Conservation (phyloP, 2,329 filamentous ascomycete genomes). For the Alternaria conjuncta region DNA sequence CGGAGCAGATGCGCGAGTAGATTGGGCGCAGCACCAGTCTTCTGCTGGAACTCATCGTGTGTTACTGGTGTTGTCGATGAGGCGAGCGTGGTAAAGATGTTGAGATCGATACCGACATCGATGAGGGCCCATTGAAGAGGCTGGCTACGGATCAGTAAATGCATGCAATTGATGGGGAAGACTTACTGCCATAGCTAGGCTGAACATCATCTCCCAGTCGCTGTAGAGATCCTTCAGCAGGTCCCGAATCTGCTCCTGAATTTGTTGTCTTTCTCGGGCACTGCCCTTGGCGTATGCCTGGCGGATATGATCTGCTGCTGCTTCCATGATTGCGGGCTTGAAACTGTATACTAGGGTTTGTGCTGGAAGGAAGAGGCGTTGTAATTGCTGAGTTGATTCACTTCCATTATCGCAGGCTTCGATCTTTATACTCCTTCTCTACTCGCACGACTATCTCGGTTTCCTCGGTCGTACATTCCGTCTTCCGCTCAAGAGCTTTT, state of each 20-base stretch:
- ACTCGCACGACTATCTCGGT: too few species aligned
- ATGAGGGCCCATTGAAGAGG: not conserved
- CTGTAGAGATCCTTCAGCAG: constrained; percentile 33
- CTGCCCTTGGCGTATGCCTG: constrained; percentile 22
- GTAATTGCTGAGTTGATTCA: not conserved
- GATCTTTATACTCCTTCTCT: not conserved
- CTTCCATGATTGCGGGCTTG: constrained; percentile 23
- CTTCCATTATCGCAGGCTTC: not conserved
- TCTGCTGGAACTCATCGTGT: constrained; percentile 25
- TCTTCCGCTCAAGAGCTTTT: not conserved
- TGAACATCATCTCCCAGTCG: constrained; percentile 31
- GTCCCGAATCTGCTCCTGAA: constrained; percentile 35
- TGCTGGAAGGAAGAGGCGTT: not conserved
- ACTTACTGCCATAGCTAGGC: constrained; percentile 6
- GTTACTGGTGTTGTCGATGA: constrained; percentile 12
- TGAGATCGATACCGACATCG: not conserved
- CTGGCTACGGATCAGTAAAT: not conserved
- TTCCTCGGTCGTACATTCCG: not conserved
- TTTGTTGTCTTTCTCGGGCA: constrained; percentile 24
- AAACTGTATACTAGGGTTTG: not conserved
- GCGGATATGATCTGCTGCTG: constrained; percentile 27
- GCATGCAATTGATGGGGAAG: not conserved
- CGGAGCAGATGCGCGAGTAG: constrained; percentile 44
- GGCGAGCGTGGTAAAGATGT: not conserved
- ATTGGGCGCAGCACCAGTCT: constrained; percentile 30